phyloP scores from a whole-genome alignment of 129 eudicot species.

The Flaveria ramosissima region DNA sequence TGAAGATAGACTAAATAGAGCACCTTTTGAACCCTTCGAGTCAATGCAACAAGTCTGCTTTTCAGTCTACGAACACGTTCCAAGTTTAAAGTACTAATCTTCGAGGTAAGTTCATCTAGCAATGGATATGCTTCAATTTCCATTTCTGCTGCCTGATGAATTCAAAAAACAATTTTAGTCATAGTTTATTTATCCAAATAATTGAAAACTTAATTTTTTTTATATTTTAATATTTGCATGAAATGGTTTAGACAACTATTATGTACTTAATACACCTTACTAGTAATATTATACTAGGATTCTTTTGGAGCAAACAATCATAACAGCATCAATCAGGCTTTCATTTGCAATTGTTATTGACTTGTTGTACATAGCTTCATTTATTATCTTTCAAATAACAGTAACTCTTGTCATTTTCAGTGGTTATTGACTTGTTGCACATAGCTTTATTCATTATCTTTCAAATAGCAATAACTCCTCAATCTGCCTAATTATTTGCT shows the following conservation, averaged over 20 bases:
- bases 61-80: conserved; percentile 94
- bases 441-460: conserved; percentile 11
- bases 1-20: neutral
- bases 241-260: neutral
- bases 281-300: conserved; percentile 10
- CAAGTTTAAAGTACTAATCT: conserved; percentile 88
- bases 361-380: conserved; percentile 16
- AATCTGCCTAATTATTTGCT: conserved; percentile 5
- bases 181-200: neutral
- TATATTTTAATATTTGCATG: neutral
- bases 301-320: neutral
- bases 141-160: conserved; percentile 82
- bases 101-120: conserved; percentile 95
- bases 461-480: neutral
- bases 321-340: neutral
- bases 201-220: neutral
- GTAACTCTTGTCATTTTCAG: neutral
- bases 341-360: conserved; percentile 5
- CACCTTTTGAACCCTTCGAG: conserved; percentile 97
- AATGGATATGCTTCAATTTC: conserved; percentile 94
- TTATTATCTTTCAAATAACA: neutral
- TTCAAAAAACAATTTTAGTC: conserved; percentile 1
- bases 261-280: conserved; percentile 1
- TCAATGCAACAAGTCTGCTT: conserved; percentile 94
- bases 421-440: conserved; percentile 15